These are phyloP conservation scores for Colletotrichum spinosum DNA, from an alignment of 2,329 filamentous ascomycete species.

Conservation along the genomic window DNA sequence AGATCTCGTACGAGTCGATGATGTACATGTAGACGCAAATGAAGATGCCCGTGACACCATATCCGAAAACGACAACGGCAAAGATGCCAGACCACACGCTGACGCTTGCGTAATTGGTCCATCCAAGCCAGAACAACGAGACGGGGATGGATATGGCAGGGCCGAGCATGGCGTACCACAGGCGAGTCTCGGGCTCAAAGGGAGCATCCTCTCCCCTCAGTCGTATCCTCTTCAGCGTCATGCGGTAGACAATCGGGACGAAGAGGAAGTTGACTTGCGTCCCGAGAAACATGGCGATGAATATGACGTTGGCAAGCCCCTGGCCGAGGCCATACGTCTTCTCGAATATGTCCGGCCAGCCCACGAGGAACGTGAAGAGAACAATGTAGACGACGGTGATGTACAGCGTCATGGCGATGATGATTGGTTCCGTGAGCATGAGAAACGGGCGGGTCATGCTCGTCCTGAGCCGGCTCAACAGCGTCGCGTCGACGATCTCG, in stretches of 20 bases:
- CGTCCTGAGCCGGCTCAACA: conserved; percentile 64
- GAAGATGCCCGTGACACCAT: conserved; percentile 55
- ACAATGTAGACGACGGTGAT: conserved; percentile 64
- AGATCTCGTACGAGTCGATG: conserved; percentile 49
- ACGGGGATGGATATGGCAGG: conserved; percentile 53
- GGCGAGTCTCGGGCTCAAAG: conserved; percentile 51
- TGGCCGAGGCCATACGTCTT: conserved; percentile 54
- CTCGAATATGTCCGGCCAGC: conserved; percentile 62
- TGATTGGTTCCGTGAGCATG: conserved; percentile 52
- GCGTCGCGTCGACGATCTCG: conserved; percentile 63
- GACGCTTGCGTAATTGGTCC: conserved; percentile 55
- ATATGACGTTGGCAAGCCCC: conserved; percentile 56
- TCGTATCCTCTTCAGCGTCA: conserved; percentile 37
- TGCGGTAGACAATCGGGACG: conserved; percentile 48
- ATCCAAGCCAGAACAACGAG: conserved; percentile 63
- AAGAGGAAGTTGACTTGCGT: conserved; percentile 48
- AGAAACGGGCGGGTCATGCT: conserved; percentile 56
- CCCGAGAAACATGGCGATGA: conserved; percentile 57
- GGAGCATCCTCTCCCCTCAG: conserved; percentile 43
- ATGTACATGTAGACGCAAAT: conserved; percentile 51
- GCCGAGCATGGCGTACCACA: conserved; percentile 57
- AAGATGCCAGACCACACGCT: conserved; percentile 59
- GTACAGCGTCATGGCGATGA: conserved; percentile 59
- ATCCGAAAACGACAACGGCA: conserved; percentile 56
- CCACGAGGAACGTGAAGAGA: conserved; percentile 64